These are phyloP conservation scores for Kondoa subrosea DNA, from an alignment of 768 basidiomycete species.

Conservation along the genomic window DNA sequence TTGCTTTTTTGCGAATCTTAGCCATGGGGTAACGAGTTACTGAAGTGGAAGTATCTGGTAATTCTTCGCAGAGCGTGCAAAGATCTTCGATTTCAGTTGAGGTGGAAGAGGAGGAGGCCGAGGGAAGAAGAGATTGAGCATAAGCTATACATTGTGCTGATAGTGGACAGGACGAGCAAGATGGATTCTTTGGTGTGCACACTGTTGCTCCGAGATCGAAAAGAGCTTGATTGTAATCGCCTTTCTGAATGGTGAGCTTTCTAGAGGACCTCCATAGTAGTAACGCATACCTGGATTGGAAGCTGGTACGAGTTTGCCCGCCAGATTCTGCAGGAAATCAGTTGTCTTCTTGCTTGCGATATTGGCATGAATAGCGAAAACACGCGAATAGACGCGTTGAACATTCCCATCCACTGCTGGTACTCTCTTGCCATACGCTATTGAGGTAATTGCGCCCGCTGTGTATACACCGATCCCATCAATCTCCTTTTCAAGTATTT, in stretches of 20 bases:
- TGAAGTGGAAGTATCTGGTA: constrained; percentile 30
- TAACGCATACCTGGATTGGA: constrained; percentile 51
- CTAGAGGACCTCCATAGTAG: constrained; percentile 49
- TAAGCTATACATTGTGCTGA: constrained; percentile 53
- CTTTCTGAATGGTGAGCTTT: background rate
- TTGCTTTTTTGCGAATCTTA: constrained; percentile 57
- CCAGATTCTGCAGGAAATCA: constrained; percentile 66
- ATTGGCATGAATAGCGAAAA: constrained; percentile 63
- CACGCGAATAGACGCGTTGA: constrained; percentile 54
- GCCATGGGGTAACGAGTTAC: constrained; percentile 82
- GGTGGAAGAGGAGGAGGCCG: constrained; percentile 18
- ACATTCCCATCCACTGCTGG: constrained; percentile 52
- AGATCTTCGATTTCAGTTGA: constrained; percentile 57
- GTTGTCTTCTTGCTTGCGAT: constrained; percentile 64
- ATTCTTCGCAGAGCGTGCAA: constrained; percentile 51
- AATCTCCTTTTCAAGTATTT: constrained; percentile 70
- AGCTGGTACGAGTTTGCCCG: constrained; percentile 48
- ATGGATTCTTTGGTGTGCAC: constrained; percentile 64
- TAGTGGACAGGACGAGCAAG: constrained; percentile 57
- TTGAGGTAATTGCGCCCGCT: constrained; percentile 43
- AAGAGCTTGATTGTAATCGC: constrained; percentile 47
- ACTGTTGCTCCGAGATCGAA: constrained; percentile 90
- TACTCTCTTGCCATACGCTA: constrained; percentile 65
- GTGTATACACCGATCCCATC: constrained; percentile 47
- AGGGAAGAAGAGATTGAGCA: constrained; percentile 25